Conservation (phyloP, 306 rosid genomes). For the Glycine latifolia region DNA sequence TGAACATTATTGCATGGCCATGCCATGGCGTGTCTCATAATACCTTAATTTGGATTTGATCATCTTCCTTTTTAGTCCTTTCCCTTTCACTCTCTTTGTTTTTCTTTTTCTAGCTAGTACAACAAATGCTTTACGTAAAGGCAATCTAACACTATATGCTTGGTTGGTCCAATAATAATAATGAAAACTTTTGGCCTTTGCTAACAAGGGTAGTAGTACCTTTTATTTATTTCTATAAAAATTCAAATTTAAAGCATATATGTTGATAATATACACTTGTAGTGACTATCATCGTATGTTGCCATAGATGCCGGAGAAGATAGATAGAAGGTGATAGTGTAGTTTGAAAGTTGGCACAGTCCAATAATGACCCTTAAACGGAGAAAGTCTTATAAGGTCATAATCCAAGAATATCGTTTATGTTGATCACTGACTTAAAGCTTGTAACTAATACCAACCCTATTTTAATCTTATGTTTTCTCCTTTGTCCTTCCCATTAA, state of each 20-base stretch:
- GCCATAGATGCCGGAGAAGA: slow-evolving; percentile 37
- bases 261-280: background rate
- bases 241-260: background rate
- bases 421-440: background rate
- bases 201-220: background rate
- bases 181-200: background rate
- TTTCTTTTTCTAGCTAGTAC: slow-evolving; percentile 3
- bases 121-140: slow-evolving; percentile 40
- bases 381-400: slow-evolving; percentile 17
- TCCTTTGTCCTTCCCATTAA: background rate
- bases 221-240: background rate
- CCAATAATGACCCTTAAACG: background rate
- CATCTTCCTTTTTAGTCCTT: slow-evolving; percentile 41
- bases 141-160: slow-evolving; percentile 24
- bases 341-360: slow-evolving; percentile 28
- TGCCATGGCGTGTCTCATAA: slow-evolving; percentile 16
- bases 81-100: slow-evolving; percentile 31
- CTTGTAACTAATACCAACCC: slow-evolving; percentile 13
- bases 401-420: slow-evolving; percentile 4
- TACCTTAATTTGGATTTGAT: slow-evolving; percentile 17
- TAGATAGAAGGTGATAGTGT: slow-evolving; percentile 20
- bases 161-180: slow-evolving; percentile 25
- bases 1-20: slow-evolving; percentile 32
- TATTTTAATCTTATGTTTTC: slow-evolving; percentile 7
- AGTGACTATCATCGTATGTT: background rate